phyloP scores from a whole-genome alignment of 2,329 filamentous ascomycete genomes.

The Microdochium paspali region DNA sequence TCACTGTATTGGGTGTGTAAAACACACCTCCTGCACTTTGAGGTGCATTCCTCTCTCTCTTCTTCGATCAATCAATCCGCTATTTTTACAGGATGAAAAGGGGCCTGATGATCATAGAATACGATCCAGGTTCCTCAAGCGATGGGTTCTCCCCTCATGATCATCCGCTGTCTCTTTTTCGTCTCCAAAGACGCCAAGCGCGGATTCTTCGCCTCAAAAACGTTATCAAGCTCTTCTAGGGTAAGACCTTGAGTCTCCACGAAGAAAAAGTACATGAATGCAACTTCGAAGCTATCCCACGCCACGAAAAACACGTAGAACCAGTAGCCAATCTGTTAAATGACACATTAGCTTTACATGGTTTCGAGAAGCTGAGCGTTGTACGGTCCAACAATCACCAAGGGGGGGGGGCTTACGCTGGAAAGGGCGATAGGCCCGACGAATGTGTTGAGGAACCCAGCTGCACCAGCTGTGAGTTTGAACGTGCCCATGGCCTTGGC shows the following conservation, averaged over 20 bases:
- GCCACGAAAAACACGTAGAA: slow-evolving; percentile 26
- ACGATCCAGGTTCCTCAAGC: neutral
- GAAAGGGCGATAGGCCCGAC: slow-evolving; percentile 18
- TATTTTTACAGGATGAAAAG: neutral
- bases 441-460: slow-evolving; percentile 25
- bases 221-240: slow-evolving; percentile 20
- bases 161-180: slow-evolving; percentile 14
- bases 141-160: slow-evolving; percentile 1
- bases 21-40: no score
- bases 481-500: slow-evolving; percentile 26
- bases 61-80: no score
- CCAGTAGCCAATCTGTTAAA: slow-evolving; percentile 20
- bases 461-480: slow-evolving; percentile 24
- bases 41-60: no score
- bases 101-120: neutral
- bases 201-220: slow-evolving; percentile 26
- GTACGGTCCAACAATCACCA: neutral
- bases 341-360: slow-evolving; percentile 4
- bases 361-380: slow-evolving; percentile 3
- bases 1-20: no score
- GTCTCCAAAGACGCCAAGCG: slow-evolving; percentile 17
- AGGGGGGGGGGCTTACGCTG: slow-evolving; percentile 10
- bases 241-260: slow-evolving; percentile 23
- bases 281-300: slow-evolving; percentile 23
- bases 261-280: slow-evolving; percentile 23